A percentile compares a stretch with the other conserved stretches of the same genome.
These are phyloP conservation scores for Schizochytrium sp. DNA, from an alignment of 108 stramenopile species.

Conservation along the genomic window DNA sequence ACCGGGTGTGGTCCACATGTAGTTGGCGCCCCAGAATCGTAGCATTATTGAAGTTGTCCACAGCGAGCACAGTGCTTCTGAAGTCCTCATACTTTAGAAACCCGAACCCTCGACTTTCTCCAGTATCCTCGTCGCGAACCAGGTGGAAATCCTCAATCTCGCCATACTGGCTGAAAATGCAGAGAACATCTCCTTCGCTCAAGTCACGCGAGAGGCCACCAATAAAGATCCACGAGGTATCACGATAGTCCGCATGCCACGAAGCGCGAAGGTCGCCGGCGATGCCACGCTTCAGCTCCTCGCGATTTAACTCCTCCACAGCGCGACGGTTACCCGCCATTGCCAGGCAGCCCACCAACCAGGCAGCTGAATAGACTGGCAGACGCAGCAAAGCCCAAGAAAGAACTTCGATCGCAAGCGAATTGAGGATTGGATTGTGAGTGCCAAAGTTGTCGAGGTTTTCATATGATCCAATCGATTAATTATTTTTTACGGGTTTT, in stretches of 20 bases:
- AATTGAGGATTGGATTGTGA: no score
- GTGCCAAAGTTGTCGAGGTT: no score
- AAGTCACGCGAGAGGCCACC: constrained; percentile 88
- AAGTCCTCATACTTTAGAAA: constrained; percentile 93
- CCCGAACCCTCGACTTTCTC: constrained; percentile 88
- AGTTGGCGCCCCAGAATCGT: constrained; percentile 85
- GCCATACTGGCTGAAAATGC: constrained; percentile 90
- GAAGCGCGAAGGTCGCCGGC: constrained; percentile 75
- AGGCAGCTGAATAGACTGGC: no score
- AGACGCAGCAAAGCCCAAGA: no score
- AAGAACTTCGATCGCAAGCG: no score
- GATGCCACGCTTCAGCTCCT: constrained; percentile 22
- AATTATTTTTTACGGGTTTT: no score
- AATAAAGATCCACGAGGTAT: constrained; percentile 94
- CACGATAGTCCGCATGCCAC: constrained; percentile 93
- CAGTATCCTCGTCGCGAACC: constrained; percentile 91
- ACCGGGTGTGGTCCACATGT: constrained; percentile 94
- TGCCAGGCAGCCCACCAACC: background rate
- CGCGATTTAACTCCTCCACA: background rate
- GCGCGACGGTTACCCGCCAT: constrained; percentile 31
- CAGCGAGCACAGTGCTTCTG: constrained; percentile 91
- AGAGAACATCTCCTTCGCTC: constrained; percentile 96
- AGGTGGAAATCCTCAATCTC: constrained; percentile 92
- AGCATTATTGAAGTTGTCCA: constrained; percentile 93
- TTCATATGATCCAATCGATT: no score